phyloP scores from a whole-genome alignment of 1,284 basidiomycete genomes.

The Rhodotorula sp. region DNA sequence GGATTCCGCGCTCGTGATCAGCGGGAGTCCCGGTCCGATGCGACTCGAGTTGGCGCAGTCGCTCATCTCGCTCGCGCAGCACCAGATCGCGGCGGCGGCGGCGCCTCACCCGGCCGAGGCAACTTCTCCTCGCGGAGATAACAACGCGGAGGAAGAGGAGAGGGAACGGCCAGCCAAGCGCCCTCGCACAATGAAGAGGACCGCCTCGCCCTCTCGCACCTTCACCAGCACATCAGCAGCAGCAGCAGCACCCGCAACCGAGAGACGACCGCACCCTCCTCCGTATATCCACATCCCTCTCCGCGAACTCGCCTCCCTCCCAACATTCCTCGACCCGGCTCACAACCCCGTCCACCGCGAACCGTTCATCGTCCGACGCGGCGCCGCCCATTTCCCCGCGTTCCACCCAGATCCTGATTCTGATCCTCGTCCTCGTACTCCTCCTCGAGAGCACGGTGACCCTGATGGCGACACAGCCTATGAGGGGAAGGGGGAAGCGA shows the following conservation, averaged over 20 bases:
- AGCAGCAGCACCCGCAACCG: no score
- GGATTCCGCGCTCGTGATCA: slow-evolving; percentile 78
- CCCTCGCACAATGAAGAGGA: background rate
- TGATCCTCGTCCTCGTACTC: no score
- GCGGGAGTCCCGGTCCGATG: slow-evolving; percentile 67
- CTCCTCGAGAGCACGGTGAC: no score
- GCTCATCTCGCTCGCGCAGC: slow-evolving; percentile 59
- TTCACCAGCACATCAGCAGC: no score
- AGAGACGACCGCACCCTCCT: background rate
- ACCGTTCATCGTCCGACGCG: slow-evolving; percentile 70
- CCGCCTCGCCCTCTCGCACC: no score
- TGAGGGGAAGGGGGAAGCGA: no score
- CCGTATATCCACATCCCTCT: slow-evolving; percentile 16
- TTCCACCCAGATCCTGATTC: slow-evolving; percentile 50
- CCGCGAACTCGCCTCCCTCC: slow-evolving; percentile 5
- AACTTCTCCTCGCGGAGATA: no score
- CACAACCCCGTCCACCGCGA: background rate
- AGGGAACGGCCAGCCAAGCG: background rate
- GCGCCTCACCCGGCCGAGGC: background rate
- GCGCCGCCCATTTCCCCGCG: slow-evolving; percentile 64
- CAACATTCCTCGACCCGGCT: slow-evolving; percentile 7
- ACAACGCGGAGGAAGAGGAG: no score
- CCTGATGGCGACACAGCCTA: no score
- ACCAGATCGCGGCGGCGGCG: background rate
- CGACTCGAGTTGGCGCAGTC: slow-evolving; percentile 62